Conservation (phyloP, 768 basidiomycete genomes). For the Hortiboletus flavorubellus region DNA sequence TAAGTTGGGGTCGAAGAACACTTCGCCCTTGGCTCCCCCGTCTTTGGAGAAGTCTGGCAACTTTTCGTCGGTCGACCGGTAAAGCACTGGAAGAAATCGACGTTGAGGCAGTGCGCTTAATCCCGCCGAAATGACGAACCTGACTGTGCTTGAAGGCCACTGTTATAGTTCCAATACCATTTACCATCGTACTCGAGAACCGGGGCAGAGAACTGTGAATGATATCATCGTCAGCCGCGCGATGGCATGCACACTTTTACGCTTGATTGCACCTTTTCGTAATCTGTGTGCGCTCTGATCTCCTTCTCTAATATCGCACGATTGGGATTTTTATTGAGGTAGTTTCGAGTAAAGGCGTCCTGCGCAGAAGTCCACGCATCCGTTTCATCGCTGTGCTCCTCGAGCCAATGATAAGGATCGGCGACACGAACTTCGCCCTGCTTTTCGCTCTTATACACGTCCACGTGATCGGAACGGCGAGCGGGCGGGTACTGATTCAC, state of each 20-base stretch:
- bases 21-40: constrained; percentile 50
- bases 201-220: constrained; percentile 59
- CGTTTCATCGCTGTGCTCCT: constrained; percentile 59
- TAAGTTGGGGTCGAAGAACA: constrained; percentile 81
- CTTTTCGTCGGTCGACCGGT: constrained; percentile 51
- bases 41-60: constrained; percentile 54
- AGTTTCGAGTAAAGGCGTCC: constrained; percentile 52
- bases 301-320: constrained; percentile 53
- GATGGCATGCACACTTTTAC: not conserved
- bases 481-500: constrained; percentile 61
- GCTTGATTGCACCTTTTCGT: constrained; percentile 38
- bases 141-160: constrained; percentile 69
- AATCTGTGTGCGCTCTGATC: constrained; percentile 54
- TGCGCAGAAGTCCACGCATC: constrained; percentile 63
- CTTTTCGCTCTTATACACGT: constrained; percentile 63
- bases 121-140: constrained; percentile 21
- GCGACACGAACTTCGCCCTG: constrained; percentile 59
- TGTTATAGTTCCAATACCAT: constrained; percentile 84
- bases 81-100: constrained; percentile 43
- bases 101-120: not conserved
- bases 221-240: not conserved
- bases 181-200: constrained; percentile 56
- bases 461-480: constrained; percentile 62
- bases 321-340: constrained; percentile 64
- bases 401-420: constrained; percentile 78